These are phyloP conservation scores for Spinacia oleracea DNA, from an alignment of 179 eudicot genomes.

Conservation along the genomic window DNA sequence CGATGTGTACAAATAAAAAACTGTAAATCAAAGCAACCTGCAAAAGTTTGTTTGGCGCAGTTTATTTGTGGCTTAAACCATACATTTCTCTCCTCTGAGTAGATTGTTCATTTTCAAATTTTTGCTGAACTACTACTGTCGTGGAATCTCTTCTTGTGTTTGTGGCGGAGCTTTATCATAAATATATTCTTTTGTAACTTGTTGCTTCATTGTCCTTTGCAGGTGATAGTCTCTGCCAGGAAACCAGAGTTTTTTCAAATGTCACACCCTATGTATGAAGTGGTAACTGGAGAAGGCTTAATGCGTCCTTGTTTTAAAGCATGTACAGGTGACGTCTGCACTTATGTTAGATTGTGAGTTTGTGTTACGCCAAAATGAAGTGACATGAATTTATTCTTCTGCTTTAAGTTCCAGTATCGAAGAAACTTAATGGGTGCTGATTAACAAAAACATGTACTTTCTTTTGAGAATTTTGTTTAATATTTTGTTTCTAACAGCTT, in stretches of 20 bases:
- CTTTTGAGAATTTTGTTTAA: neutral
- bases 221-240: constrained; percentile 96
- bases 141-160: constrained; percentile 4
- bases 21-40: neutral
- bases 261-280: constrained; percentile 96
- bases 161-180: neutral
- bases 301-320: constrained; percentile 98
- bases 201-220: constrained; percentile 24
- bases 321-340: constrained; percentile 52
- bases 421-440: constrained; percentile 4
- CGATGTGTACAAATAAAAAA: neutral
- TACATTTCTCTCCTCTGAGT: neutral
- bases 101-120: neutral
- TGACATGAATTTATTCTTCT: neutral
- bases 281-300: constrained; percentile 90
- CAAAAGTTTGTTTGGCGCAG: neutral
- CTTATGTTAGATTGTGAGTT: constrained; percentile 10
- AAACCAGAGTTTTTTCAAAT: constrained; percentile 97
- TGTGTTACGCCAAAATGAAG: constrained; percentile 1
- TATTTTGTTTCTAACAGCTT: neutral
- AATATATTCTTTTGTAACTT: constrained; percentile 8
- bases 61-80: neutral
- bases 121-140: constrained; percentile 5
- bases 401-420: neutral
- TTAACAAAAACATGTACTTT: neutral